Percentiles rank a stretch among this genome's conserved stretches.
Conservation (phyloP, 805 yeast species). For the Yarrowia sp. region DNA sequence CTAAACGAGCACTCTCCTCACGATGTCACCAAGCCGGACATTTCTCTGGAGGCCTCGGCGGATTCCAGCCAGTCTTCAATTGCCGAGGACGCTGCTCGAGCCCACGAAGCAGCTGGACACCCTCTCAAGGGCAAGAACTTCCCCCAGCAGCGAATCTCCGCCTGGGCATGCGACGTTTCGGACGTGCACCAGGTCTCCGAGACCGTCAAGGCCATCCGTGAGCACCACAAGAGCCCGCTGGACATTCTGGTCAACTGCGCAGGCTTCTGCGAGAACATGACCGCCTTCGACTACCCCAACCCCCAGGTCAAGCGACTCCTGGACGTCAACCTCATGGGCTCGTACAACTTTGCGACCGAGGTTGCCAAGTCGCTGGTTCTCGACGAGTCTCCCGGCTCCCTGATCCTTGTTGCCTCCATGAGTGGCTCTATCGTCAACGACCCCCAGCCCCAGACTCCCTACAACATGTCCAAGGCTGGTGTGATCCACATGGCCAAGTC, state of each 20-base stretch:
- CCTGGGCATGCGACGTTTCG: constrained; percentile 75
- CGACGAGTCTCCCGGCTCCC: constrained; percentile 54
- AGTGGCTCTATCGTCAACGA: constrained; percentile 81
- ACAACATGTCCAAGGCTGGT: constrained; percentile 85
- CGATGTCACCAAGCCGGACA: background rate
- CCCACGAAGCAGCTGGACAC: constrained; percentile 3
- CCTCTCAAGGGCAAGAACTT: constrained; percentile 23
- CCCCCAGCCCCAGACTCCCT: constrained; percentile 79
- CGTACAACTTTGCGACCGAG: constrained; percentile 70
- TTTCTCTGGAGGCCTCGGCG: constrained; percentile 7
- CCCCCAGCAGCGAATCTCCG: constrained; percentile 39
- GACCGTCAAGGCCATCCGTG: constrained; percentile 52
- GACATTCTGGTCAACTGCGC: constrained; percentile 72
- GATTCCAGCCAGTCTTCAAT: background rate
- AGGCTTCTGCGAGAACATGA: constrained; percentile 79
- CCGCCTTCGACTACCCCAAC: constrained; percentile 76
- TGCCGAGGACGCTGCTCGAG: constrained; percentile 16
- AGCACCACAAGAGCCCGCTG: constrained; percentile 59
- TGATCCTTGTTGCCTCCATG: constrained; percentile 84
- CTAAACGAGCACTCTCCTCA: background rate
- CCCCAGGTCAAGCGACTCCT: constrained; percentile 63
- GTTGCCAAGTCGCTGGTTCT: constrained; percentile 63
- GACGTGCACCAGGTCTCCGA: constrained; percentile 58
- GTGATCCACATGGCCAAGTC: constrained; percentile 76
- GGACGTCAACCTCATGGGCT: constrained; percentile 71